Conservation (phyloP, 768 basidiomycete genomes). For the Rhizopogon vesiculosus region DNA sequence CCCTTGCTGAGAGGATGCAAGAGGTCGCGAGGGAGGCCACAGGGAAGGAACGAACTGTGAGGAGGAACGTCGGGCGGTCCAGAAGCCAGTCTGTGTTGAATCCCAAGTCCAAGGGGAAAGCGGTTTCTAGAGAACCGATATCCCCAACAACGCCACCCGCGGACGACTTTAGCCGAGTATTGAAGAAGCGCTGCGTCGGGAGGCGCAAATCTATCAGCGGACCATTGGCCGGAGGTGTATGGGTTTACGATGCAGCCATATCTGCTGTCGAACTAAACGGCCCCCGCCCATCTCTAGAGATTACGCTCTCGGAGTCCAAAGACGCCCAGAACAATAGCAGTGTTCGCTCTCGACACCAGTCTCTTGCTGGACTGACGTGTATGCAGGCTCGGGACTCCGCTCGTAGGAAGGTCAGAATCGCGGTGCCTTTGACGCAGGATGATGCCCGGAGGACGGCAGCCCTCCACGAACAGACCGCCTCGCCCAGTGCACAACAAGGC, state of each 20-base stretch:
- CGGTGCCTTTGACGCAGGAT: constrained; percentile 10
- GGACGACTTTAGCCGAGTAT: constrained; percentile 23
- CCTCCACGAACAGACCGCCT: not conserved
- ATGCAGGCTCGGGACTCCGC: constrained; percentile 4
- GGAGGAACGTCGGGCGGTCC: constrained; percentile 20
- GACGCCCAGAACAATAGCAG: not conserved
- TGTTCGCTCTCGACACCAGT: constrained; percentile 20
- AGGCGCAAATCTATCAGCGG: constrained; percentile 42
- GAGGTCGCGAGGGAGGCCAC: constrained; percentile 7
- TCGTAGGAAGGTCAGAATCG: constrained; percentile 14
- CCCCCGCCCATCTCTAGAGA: constrained; percentile 14
- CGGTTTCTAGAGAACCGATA: not conserved
- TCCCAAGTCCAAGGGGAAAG: constrained; percentile 9
- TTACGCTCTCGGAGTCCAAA: constrained; percentile 11
- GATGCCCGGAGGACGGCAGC: not conserved
- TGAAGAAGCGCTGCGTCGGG: constrained; percentile 56
- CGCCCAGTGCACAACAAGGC: not conserved
- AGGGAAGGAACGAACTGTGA: constrained; percentile 11
- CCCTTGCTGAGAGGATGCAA: constrained; percentile 38
- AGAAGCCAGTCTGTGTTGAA: constrained; percentile 31
- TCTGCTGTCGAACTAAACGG: constrained; percentile 35
- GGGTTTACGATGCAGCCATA: constrained; percentile 50
- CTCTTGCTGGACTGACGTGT: constrained; percentile 17
- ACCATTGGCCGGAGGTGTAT: constrained; percentile 26
- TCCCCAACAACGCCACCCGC: not conserved